A percentile compares a stretch with the other conserved stretches of the same genome.
These are phyloP conservation scores for Termitomyces sp. DNA, from an alignment of 1,284 basidiomycete species.

Conservation along the genomic window DNA sequence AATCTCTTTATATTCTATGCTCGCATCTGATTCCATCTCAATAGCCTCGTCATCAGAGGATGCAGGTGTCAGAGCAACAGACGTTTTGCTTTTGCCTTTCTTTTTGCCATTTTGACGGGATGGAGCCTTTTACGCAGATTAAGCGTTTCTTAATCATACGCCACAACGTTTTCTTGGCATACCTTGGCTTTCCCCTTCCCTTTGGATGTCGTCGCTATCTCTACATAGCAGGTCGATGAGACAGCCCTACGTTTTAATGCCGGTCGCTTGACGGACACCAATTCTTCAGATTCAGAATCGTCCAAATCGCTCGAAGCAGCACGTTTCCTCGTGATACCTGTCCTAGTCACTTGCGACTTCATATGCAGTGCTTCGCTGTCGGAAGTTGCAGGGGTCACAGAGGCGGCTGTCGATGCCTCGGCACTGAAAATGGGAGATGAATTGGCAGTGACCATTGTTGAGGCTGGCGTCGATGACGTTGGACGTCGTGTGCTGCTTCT, in stretches of 20 bases:
- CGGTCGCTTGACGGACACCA: slow-evolving; percentile 9
- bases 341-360: slow-evolving; percentile 15
- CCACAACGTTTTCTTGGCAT: slow-evolving; percentile 10
- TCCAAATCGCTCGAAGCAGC: slow-evolving; percentile 17
- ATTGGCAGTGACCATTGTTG: slow-evolving; percentile 26
- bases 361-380: slow-evolving; percentile 22
- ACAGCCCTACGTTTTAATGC: slow-evolving; percentile 42
- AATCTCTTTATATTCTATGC: slow-evolving; percentile 34
- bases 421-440: slow-evolving; percentile 43
- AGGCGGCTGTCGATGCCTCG: slow-evolving; percentile 27
- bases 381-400: slow-evolving; percentile 33
- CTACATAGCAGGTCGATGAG: slow-evolving; percentile 38
- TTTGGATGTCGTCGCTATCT: slow-evolving; percentile 27
- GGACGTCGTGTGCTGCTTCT: slow-evolving; percentile 23
- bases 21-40: slow-evolving; percentile 30
- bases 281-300: slow-evolving; percentile 13
- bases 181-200: slow-evolving; percentile 33
- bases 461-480: slow-evolving; percentile 23
- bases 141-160: background rate
- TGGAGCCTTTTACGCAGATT: slow-evolving; percentile 7
- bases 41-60: slow-evolving; percentile 20
- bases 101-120: slow-evolving; percentile 14
- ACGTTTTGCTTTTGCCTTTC: slow-evolving; percentile 40
- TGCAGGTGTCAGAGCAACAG: slow-evolving; percentile 17
- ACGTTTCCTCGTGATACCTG: slow-evolving; percentile 18